Evolutionary conservation across 306 rosid genomes (phyloP).

Genomic region (Delonix regia): DNA sequence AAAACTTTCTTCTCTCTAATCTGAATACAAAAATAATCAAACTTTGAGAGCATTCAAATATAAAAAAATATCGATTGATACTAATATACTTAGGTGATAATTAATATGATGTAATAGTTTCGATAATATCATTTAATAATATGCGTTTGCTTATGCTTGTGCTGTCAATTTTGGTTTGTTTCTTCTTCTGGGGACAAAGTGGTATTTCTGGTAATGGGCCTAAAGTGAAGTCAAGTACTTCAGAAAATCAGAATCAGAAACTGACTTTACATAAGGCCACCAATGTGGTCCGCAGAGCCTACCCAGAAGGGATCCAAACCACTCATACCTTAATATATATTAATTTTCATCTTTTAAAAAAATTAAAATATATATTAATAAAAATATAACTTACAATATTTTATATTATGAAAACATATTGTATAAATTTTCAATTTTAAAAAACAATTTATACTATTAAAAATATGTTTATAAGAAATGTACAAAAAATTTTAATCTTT

Average conservation of each 20-base stretch:
- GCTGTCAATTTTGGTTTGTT: neutral
- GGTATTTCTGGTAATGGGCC: neutral
- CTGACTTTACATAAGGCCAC: no score
- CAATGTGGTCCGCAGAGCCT: neutral
- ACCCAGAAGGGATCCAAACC: neutral
- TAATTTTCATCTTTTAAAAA: no score
- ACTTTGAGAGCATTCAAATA: conserved; percentile 11
- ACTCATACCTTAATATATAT: neutral
- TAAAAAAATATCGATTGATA: neutral
- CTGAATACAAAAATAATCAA: neutral
- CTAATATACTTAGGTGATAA: neutral
- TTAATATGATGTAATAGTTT: no score
- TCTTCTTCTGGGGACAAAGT: neutral
- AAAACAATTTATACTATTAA: no score
- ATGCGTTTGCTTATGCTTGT: no score
- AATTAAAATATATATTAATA: no score
- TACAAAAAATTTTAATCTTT: no score
- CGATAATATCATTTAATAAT: no score
- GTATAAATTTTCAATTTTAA: no score
- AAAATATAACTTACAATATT: no score
- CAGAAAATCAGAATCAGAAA: neutral
- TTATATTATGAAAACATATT: no score
- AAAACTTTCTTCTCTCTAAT: neutral
- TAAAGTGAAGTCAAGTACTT: neutral
- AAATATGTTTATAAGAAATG: no score